Conservation (phyloP, 2,329 filamentous ascomycete genomes). For the Scedosporium aurantiacum region DNA sequence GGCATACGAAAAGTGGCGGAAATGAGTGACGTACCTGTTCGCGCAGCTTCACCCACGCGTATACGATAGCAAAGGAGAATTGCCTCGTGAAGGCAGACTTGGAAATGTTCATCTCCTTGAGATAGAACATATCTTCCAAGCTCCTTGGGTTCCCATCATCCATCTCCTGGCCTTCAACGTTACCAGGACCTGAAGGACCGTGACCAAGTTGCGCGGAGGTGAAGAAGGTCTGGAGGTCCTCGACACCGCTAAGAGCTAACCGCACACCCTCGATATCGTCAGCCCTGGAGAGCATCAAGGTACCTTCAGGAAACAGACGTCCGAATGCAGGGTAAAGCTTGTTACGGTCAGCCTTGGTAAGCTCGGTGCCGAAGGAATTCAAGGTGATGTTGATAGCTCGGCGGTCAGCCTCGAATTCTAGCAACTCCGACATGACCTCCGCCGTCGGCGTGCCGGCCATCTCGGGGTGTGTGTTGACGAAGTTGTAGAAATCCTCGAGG, state of each 20-base stretch:
- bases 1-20: neutral
- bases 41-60: conserved; percentile 93
- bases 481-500: conserved; percentile 91
- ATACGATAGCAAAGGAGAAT: conserved; percentile 90
- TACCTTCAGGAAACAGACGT: conserved; percentile 85
- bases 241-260: conserved; percentile 82
- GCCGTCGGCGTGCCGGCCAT: conserved; percentile 80
- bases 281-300: conserved; percentile 84
- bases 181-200: conserved; percentile 61
- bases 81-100: conserved; percentile 93
- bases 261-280: conserved; percentile 92
- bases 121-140: conserved; percentile 94
- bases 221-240: conserved; percentile 93
- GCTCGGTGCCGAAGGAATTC: conserved; percentile 95
- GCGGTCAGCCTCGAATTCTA: conserved; percentile 94
- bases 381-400: conserved; percentile 98
- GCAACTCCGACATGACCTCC: conserved; percentile 89
- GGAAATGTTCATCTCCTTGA: conserved; percentile 98
- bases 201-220: conserved; percentile 75
- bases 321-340: conserved; percentile 94
- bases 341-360: conserved; percentile 85
- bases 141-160: conserved; percentile 63
- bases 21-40: conserved; percentile 63
- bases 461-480: conserved; percentile 81
- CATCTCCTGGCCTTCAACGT: conserved; percentile 72